These are phyloP conservation scores for Coleophoma eucalyptorum DNA, from an alignment of 2,329 filamentous ascomycete species.

Conservation along the genomic window DNA sequence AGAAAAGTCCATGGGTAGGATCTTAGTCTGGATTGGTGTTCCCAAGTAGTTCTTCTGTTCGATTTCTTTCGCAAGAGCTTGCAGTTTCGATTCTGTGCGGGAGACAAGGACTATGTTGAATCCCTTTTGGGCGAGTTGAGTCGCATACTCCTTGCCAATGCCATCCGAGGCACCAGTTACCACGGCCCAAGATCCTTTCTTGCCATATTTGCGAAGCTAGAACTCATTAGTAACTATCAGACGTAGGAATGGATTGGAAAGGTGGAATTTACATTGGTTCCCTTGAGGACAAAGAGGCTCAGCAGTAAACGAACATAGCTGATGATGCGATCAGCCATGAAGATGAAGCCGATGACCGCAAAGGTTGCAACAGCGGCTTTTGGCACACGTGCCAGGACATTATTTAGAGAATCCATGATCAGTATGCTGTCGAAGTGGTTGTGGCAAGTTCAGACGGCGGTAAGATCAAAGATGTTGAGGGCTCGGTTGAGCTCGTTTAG, in stretches of 20 bases:
- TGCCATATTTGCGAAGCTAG: slow-evolving; percentile 85
- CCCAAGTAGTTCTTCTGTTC: slow-evolving; percentile 58
- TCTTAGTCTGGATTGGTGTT: slow-evolving; percentile 64
- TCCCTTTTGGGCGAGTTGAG: slow-evolving; percentile 83
- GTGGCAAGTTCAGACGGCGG: background rate
- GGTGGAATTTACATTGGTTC: slow-evolving; percentile 49
- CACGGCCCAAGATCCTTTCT: slow-evolving; percentile 89
- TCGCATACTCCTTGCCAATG: slow-evolving; percentile 92
- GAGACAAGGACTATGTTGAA: slow-evolving; percentile 96
- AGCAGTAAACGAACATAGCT: slow-evolving; percentile 59
- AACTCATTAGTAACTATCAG: slow-evolving; percentile 5
- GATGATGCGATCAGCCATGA: slow-evolving; percentile 50
- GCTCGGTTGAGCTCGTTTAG: slow-evolving; percentile 21
- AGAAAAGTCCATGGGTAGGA: slow-evolving; percentile 88
- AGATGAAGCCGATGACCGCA: slow-evolving; percentile 54
- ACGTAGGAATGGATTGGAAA: background rate
- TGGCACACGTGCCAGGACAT: slow-evolving; percentile 14
- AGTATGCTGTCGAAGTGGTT: background rate
- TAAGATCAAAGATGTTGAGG: background rate
- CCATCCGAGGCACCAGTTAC: slow-evolving; percentile 95
- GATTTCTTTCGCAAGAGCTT: slow-evolving; percentile 72
- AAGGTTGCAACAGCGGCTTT: slow-evolving; percentile 20
- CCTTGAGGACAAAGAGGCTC: slow-evolving; percentile 64
- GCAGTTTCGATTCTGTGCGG: slow-evolving; percentile 89
- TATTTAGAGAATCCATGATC: slow-evolving; percentile 11